Evolutionary conservation across 768 basidiomycete species (phyloP), one percentile per base, ranked within the genome.

Genomic region (Suillus bovinus): DNA sequence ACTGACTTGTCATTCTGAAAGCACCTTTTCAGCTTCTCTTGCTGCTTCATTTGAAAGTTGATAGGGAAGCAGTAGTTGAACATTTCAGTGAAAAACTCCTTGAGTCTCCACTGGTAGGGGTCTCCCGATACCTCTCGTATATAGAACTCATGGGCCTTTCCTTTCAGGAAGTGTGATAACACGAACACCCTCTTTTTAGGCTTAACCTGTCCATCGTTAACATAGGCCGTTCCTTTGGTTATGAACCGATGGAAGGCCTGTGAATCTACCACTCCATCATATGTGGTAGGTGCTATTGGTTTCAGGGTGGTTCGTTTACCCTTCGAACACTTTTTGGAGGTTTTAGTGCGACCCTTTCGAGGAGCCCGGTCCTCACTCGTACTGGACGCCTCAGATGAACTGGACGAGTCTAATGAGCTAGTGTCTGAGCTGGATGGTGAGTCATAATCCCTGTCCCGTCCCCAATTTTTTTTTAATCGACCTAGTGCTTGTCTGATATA

Each of bases 31-130:
- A 81, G 63, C 27, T 72, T 70, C 8, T 70, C 61, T 0, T 68
- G 50, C 62, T 75, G 75, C 24, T 74, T 55, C 2, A 66, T 41
- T 0, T 65, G 47, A 44, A 69, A 66, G 31, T 69, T 60, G 0
- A 70, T 55, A 0, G 77, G 77, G 65, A 79, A 80, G 33, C 78
- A 77, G 34, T 75, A 77, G 36, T 78, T 68, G 56, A 76, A 79
- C 41, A 80, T 22, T 41, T 68, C 73, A 4, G 58, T 27, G 57
- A 77, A 78, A 61, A 79, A 78, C 1, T 70, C 36, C 5, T 65
- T 36, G 0, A 79, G 39, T 0, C 31, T 60, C 76, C 77, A 80
- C 0, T 68, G 44, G 4, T 70, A 59, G 0, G 68, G 59, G 13
- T 70, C 69, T 2, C 62, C 54, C 0, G 76, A 64, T 0, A 79